These are phyloP conservation scores for Linanthus parryae DNA, from an alignment of 148 eudicot species.

Conservation along the genomic window DNA sequence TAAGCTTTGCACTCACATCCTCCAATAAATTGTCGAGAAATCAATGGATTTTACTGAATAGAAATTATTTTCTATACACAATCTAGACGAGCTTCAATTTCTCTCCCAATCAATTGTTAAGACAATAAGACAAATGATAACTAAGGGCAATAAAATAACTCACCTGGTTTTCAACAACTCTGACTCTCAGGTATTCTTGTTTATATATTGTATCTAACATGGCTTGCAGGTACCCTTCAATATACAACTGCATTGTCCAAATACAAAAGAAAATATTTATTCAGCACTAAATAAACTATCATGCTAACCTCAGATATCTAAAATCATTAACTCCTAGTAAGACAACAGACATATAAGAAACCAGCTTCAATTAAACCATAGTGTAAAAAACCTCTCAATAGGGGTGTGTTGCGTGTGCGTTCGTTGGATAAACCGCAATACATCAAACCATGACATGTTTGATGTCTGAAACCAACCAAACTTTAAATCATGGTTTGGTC, in stretches of 20 bases:
- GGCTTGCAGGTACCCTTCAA: constrained; percentile 99
- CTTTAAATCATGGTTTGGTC: no score
- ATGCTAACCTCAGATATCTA: not conserved
- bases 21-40: no score
- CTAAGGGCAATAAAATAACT: constrained; percentile 1
- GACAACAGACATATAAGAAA: not conserved
- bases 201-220: constrained; percentile 87
- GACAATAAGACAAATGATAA: not conserved
- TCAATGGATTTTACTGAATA: not conserved
- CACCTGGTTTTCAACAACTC: constrained; percentile 95
- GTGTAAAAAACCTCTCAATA: constrained; percentile 3
- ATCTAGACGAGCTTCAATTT: not conserved
- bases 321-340: not conserved
- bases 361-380: not conserved
- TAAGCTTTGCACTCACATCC: no score
- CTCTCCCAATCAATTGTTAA: not conserved
- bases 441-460: no score
- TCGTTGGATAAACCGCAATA: no score
- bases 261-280: not conserved
- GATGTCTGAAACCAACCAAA: no score
- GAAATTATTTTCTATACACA: not conserved
- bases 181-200: constrained; percentile 93
- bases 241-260: constrained; percentile 59
- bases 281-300: not conserved
- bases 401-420: no score